These are phyloP conservation scores for Wilcoxina mikolae DNA, from an alignment of 495 filamentous ascomycete species.

Conservation along the genomic window DNA sequence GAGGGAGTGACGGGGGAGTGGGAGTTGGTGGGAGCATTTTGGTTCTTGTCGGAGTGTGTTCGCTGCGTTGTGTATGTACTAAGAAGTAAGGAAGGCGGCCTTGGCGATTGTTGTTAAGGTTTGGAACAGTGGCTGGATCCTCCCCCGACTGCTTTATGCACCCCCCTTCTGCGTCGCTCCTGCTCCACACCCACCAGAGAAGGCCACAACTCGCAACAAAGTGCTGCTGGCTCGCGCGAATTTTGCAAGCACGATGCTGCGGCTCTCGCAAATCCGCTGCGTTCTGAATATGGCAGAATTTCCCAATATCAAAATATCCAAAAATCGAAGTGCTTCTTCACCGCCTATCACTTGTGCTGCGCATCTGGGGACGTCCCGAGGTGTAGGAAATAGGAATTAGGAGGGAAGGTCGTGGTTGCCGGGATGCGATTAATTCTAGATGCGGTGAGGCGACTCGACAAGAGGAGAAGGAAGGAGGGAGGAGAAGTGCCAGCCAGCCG, in stretches of 20 bases:
- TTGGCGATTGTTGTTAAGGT: slow-evolving; percentile 2
- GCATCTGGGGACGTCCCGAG: neutral
- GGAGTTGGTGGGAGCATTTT: slow-evolving; percentile 6
- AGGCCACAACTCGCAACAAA: neutral
- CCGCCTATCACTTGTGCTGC: neutral
- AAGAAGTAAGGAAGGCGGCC: neutral
- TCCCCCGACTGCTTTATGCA: neutral
- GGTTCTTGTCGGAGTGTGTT: neutral
- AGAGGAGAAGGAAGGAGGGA: too few species aligned
- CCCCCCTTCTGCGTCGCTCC: neutral
- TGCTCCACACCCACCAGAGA: neutral
- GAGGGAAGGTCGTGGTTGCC: too few species aligned
- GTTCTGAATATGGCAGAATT: neutral
- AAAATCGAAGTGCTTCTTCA: neutral
- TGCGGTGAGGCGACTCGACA: too few species aligned
- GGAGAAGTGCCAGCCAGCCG: too few species aligned
- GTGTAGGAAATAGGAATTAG: too few species aligned
- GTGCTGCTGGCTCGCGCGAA: slow-evolving; percentile 1
- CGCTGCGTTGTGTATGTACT: neutral
- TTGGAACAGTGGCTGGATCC: neutral
- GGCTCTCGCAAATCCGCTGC: neutral
- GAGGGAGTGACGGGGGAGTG: slow-evolving; percentile 48
- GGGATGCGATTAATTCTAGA: too few species aligned
- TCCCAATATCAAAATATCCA: neutral
- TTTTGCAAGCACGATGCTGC: neutral